phyloP scores from a whole-genome alignment of 2,329 filamentous ascomycete genomes.

The Penicillium sp. region DNA sequence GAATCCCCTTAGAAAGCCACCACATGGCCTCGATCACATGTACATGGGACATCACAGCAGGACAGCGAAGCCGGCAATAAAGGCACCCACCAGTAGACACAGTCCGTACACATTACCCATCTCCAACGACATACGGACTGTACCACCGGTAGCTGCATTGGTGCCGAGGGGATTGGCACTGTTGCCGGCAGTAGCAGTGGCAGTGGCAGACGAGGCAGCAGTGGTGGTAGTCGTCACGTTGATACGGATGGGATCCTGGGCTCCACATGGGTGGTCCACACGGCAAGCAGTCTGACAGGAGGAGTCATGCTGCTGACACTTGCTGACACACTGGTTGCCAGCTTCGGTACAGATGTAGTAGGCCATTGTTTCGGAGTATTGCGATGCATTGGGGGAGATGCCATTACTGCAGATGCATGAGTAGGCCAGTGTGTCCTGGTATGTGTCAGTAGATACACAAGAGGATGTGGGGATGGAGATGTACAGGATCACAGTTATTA shows the following conservation, averaged over 20 bases:
- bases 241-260: conserved; percentile 52
- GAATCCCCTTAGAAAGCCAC: not conserved
- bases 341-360: conserved; percentile 58
- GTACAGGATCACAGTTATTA: conserved; percentile 43
- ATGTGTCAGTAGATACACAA: conserved; percentile 1
- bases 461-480: conserved; percentile 2
- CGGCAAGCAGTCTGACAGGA: conserved; percentile 51
- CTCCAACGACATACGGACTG: conserved; percentile 38
- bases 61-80: conserved; percentile 56
- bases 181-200: conserved; percentile 35
- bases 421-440: conserved; percentile 49
- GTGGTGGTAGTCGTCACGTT: conserved; percentile 51
- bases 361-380: conserved; percentile 60
- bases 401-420: conserved; percentile 54
- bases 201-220: conserved; percentile 39
- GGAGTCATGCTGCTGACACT: conserved; percentile 44
- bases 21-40: not conserved
- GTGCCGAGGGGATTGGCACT: conserved; percentile 29
- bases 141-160: conserved; percentile 27
- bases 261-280: conserved; percentile 56
- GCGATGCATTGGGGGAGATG: conserved; percentile 53
- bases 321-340: conserved; percentile 53
- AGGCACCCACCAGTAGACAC: conserved; percentile 50
- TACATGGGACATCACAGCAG: conserved; percentile 41
- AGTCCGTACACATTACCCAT: conserved; percentile 55